These are phyloP conservation scores for Blastobotrys serpentis DNA, from an alignment of 1,139 yeast species.

Conservation along the genomic window DNA sequence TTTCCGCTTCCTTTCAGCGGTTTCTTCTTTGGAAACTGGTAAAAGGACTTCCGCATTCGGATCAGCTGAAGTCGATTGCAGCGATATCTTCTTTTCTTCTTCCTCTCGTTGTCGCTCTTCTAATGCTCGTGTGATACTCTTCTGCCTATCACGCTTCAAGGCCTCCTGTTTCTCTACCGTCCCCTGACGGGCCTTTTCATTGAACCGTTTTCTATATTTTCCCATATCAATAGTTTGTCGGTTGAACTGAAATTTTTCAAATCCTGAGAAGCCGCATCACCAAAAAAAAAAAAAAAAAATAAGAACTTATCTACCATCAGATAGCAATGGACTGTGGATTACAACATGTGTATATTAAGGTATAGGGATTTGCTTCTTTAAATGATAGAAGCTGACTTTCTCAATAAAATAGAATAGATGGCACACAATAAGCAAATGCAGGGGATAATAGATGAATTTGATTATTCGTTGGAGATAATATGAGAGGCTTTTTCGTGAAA, in stretches of 20 bases:
- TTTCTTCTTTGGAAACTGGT: slow-evolving; percentile 55
- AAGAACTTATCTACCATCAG: not conserved
- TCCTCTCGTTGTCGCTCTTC: slow-evolving; percentile 39
- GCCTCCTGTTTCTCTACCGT: slow-evolving; percentile 79
- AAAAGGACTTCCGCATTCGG: slow-evolving; percentile 61
- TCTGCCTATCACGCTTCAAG: slow-evolving; percentile 65
- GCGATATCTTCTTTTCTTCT: slow-evolving; percentile 19
- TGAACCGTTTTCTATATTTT: slow-evolving; percentile 73
- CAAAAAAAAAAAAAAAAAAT: not conserved
- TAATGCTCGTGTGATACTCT: slow-evolving; percentile 44
- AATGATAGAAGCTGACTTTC: no score
- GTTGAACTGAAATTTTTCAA: slow-evolving; percentile 1
- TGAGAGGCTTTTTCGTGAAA: no score
- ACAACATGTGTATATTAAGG: not conserved
- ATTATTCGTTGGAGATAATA: no score
- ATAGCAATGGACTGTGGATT: not conserved
- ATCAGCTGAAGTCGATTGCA: slow-evolving; percentile 37
- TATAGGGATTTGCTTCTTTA: not conserved
- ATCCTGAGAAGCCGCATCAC: slow-evolving; percentile 5
- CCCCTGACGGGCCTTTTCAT: slow-evolving; percentile 83
- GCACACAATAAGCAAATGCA: no score
- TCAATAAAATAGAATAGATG: not conserved
- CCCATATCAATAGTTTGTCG: slow-evolving; percentile 54
- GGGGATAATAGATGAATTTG: no score
- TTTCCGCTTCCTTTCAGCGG: slow-evolving; percentile 61